Evolutionary conservation across 2,329 filamentous ascomycete genomes (phyloP).

Genomic region (Pestalotiopsis sp.): DNA sequence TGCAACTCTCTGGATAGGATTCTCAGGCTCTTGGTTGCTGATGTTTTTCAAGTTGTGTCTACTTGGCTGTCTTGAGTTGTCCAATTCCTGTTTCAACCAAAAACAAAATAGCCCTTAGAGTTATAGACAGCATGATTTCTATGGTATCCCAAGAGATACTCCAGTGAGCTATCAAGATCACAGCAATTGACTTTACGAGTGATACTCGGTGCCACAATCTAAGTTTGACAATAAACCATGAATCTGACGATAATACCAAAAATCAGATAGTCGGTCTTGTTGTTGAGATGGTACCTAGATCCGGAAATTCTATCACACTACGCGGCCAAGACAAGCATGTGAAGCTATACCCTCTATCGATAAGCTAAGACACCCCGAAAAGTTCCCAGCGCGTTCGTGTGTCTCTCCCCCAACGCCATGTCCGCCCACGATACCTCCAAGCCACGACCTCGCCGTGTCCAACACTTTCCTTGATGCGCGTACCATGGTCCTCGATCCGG

Average conservation of each 20-base stretch:
- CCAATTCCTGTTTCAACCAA: not conserved
- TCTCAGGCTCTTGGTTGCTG: not conserved
- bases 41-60: not conserved
- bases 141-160: not conserved
- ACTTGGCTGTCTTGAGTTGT: not conserved
- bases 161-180: not conserved
- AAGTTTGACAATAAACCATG: not conserved
- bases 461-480: slow-evolving; percentile 16
- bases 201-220: not conserved
- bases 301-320: not conserved
- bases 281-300: not conserved
- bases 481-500: slow-evolving; percentile 14
- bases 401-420: not conserved
- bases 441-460: not conserved
- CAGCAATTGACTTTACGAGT: not conserved
- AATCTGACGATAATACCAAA: not conserved
- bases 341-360: slow-evolving; percentile 7
- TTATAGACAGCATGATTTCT: not conserved
- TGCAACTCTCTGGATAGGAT: not conserved
- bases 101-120: not conserved
- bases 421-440: not conserved
- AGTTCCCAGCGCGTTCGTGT: not conserved
- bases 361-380: slow-evolving; percentile 1
- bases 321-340: not conserved
- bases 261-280: not conserved